Conservation (phyloP, 2,329 filamentous ascomycete genomes). For the Pestalotiopsis fici region DNA sequence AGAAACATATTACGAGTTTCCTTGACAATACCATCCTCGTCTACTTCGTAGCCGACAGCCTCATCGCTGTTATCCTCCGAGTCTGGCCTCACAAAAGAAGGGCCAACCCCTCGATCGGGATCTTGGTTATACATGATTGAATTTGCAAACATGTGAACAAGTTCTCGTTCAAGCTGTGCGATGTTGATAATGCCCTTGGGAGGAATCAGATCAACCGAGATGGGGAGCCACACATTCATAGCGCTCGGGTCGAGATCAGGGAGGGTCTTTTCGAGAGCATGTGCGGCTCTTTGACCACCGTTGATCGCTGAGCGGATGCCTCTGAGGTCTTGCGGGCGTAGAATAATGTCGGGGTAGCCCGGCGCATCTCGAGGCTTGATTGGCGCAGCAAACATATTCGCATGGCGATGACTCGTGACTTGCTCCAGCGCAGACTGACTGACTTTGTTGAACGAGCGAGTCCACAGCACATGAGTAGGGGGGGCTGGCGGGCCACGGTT, state of each 20-base stretch:
- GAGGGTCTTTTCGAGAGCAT: constrained; percentile 61
- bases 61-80: constrained; percentile 38
- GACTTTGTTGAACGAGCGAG: constrained; percentile 73
- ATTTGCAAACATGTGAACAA: constrained; percentile 97
- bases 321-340: constrained; percentile 76
- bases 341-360: constrained; percentile 72
- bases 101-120: constrained; percentile 69
- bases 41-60: constrained; percentile 62
- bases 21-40: constrained; percentile 84
- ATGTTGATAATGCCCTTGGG: constrained; percentile 92
- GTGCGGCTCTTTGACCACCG: constrained; percentile 68
- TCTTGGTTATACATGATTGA: constrained; percentile 98
- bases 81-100: constrained; percentile 54
- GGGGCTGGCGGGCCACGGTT: constrained; percentile 51
- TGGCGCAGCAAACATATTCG: constrained; percentile 77
- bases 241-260: constrained; percentile 59
- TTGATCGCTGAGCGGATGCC: constrained; percentile 75
- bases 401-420: constrained; percentile 74
- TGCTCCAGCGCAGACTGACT: constrained; percentile 74
- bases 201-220: constrained; percentile 76
- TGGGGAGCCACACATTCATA: constrained; percentile 63
- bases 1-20: constrained; percentile 89
- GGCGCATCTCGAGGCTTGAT: constrained; percentile 76
- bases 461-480: constrained; percentile 71
- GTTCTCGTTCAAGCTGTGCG: constrained; percentile 86